phyloP scores from a whole-genome alignment of 2,329 filamentous ascomycete genomes.

The Tolypocladium nubicola region DNA sequence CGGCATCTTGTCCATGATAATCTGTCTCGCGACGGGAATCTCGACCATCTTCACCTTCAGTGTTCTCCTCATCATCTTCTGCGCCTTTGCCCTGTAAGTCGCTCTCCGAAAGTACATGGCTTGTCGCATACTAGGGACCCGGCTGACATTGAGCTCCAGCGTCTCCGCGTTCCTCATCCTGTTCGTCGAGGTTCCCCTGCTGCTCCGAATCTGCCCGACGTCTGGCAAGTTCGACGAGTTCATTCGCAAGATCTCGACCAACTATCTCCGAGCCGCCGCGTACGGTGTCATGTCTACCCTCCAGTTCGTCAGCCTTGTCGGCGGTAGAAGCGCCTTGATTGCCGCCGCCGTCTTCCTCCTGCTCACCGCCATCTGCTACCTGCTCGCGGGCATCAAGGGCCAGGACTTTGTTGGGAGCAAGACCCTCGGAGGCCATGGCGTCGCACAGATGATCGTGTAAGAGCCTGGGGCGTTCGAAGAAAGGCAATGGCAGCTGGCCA shows the following conservation, averaged over 20 bases:
- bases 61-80: slow-evolving; percentile 38
- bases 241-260: slow-evolving; percentile 87
- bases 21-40: slow-evolving; percentile 60
- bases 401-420: slow-evolving; percentile 89
- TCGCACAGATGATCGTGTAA: slow-evolving; percentile 97
- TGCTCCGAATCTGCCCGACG: slow-evolving; percentile 95
- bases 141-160: slow-evolving; percentile 28
- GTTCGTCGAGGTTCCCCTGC: slow-evolving; percentile 84
- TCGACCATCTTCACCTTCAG: slow-evolving; percentile 53
- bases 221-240: slow-evolving; percentile 78
- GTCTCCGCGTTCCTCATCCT: slow-evolving; percentile 63
- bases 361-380: slow-evolving; percentile 71
- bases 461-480: neutral
- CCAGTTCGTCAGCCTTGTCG: slow-evolving; percentile 73
- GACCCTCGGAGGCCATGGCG: slow-evolving; percentile 85
- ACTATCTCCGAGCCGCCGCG: slow-evolving; percentile 89
- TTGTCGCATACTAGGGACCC: neutral
- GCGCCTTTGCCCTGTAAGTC: slow-evolving; percentile 43
- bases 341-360: slow-evolving; percentile 75
- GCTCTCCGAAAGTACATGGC: neutral
- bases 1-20: slow-evolving; percentile 59
- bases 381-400: slow-evolving; percentile 66
- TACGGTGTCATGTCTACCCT: slow-evolving; percentile 72
- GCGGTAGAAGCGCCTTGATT: slow-evolving; percentile 60
- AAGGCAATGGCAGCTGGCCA: neutral